A percentile compares a stretch with the other conserved stretches of the same genome.
These are phyloP conservation scores for Leishmania guyanensis DNA, from an alignment of 208 protist genomes.

Conservation along the genomic window DNA sequence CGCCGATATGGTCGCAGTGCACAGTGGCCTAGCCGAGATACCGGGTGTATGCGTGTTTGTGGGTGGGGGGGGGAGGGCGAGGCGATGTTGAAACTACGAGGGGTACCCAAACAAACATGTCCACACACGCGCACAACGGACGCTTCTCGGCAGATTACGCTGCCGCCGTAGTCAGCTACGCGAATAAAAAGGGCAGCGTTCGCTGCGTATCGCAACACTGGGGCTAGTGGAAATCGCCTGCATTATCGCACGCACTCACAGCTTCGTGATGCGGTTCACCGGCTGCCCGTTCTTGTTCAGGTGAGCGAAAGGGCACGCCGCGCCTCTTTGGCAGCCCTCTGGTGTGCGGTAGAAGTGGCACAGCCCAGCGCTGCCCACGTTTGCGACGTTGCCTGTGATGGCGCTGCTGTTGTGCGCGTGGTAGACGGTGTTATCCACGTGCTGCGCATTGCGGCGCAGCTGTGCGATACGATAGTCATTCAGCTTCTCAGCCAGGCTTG, in stretches of 20 bases:
- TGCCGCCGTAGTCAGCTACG: not conserved
- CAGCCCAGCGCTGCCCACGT: constrained; percentile 1
- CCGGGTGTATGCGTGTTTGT: not conserved
- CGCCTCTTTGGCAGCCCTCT: constrained; percentile 69
- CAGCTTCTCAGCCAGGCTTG: constrained; percentile 34
- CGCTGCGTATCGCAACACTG: not conserved
- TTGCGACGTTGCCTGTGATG: not conserved
- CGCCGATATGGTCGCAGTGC: not conserved
- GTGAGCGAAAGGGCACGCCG: constrained; percentile 69
- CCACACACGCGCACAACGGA: not conserved
- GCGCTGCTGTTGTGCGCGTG: constrained; percentile 11
- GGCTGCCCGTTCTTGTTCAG: constrained; percentile 46
- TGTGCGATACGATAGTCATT: constrained; percentile 80
- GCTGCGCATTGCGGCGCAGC: constrained; percentile 69
- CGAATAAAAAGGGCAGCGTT: not conserved
- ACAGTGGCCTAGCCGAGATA: not conserved
- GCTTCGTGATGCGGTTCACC: constrained; percentile 5
- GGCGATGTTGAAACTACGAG: not conserved
- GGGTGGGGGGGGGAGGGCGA: not conserved
- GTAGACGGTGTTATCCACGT: constrained; percentile 61
- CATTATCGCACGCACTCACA: not conserved
- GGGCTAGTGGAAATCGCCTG: not conserved
- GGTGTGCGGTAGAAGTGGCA: constrained; percentile 71
- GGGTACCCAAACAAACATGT: not conserved
- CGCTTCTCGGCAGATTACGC: not conserved